Base-by-base conservation (phyloP, 345 rosid genomes). In the Gynandropsis gynandra region DNA sequence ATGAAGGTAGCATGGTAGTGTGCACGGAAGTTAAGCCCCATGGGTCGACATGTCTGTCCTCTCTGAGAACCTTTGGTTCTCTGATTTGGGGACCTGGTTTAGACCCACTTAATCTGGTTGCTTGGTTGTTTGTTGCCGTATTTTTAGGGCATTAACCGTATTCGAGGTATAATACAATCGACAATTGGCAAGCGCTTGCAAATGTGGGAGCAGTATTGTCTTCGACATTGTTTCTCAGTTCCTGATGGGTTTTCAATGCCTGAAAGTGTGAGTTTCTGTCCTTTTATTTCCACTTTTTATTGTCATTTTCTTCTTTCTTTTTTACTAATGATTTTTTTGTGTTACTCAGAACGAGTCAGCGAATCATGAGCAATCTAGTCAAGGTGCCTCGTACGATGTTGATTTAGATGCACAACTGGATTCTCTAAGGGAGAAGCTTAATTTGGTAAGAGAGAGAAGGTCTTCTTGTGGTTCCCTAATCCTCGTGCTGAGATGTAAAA, bases 201-300 rank as follows among this genome's bases (percentile, higher is more conserved):
- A 43, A 52, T 80, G 74, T 90, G 96, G 96, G 87, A 84, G 74
- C 55, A 57, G 35, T 87, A 85, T 65, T 82, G 89, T 67, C 58
- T 82, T 62, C 66, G 41, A 49, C 75, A 71, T 64, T 79, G 82
- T 71, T 92, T 92, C 52, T 57, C 74, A 0, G 83, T 82, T 70
- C 98, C 95, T 18, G 59, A 87, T 50, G 90, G 83, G 1, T 80
- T 87, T 67, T 58, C 69, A 19, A 47, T 79, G 10, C 81, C 80
- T 8, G 47, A 57, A 50, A 75, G 18, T 71, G 98, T 87, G 78
- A 9, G 92, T 47, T 49, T 43, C 17, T 52, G 11, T 41, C 1
- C 16, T 40, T 21, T 11, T 1, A 12, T 38, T 33, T 50, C 19
- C 44, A 63, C n/a, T 5, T 46, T 8, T 9, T 16, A 18, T 9